Percentiles rank a stretch among this genome's conserved stretches.
Conservation (phyloP, 495 filamentous ascomycete genomes). For the Aeminium ludgeri region DNA sequence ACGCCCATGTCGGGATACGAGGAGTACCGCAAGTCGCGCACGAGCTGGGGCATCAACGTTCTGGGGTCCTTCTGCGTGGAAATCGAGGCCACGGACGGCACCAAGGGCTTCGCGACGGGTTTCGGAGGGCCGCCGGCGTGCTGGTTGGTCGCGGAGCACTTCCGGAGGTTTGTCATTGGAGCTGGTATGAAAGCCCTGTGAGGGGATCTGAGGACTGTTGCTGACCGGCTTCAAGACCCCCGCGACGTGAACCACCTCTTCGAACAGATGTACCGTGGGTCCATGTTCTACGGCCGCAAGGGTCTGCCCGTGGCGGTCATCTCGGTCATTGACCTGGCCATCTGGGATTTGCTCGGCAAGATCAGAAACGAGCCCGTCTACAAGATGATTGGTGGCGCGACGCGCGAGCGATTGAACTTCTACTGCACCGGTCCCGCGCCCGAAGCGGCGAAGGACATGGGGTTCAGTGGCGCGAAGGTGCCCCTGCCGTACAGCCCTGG, state of each 20-base stretch:
- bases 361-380: constrained; percentile 84
- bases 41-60: constrained; percentile 92
- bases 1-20: constrained; percentile 83
- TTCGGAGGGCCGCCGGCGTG: constrained; percentile 87
- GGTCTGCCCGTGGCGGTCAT: constrained; percentile 79
- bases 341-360: constrained; percentile 86
- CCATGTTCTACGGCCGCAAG: constrained; percentile 91
- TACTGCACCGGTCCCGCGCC: constrained; percentile 90
- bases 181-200: constrained; percentile 31
- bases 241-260: constrained; percentile 76
- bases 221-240: constrained; percentile 36
- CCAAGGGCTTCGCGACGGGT: constrained; percentile 80
- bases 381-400: constrained; percentile 78
- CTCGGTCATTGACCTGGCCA: constrained; percentile 77
- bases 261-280: constrained; percentile 88
- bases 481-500: constrained; percentile 77
- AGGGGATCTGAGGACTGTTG: too few relatives aligned
- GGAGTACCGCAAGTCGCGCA: constrained; percentile 68
- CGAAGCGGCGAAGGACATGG: constrained; percentile 56
- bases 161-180: constrained; percentile 77
- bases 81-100: constrained; percentile 73
- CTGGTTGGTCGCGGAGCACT: constrained; percentile 83
- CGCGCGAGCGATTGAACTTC: constrained; percentile 63
- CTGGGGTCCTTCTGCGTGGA: constrained; percentile 88
- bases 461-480: constrained; percentile 79